Conservation (phyloP, 805 yeast genomes). For the Metschnikowia peoriensis region DNA sequence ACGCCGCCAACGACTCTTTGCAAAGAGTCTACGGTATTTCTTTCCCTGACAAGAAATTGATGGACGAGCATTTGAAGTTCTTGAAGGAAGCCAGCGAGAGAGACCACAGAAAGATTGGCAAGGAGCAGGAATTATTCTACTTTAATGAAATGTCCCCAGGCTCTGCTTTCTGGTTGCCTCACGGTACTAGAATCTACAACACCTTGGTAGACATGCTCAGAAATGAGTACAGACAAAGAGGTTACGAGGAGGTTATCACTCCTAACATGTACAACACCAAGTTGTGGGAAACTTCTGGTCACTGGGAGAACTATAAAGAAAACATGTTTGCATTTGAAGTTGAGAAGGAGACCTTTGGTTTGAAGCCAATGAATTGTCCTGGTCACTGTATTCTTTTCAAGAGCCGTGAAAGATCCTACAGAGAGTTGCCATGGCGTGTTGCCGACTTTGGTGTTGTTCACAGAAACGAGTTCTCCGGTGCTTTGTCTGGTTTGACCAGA, state of each 20-base stretch:
- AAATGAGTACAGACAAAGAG: slow-evolving; percentile 85
- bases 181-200: slow-evolving; percentile 96
- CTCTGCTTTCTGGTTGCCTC: slow-evolving; percentile 98
- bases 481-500: slow-evolving; percentile 85
- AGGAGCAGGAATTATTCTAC: slow-evolving; percentile 91
- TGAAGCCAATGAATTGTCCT: slow-evolving; percentile 93
- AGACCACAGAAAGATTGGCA: slow-evolving; percentile 95
- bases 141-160: slow-evolving; percentile 98
- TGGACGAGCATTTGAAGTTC: slow-evolving; percentile 93
- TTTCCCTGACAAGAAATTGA: slow-evolving; percentile 95
- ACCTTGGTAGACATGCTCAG: slow-evolving; percentile 77
- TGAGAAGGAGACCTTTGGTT: slow-evolving; percentile 92
- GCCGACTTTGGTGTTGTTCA: slow-evolving; percentile 98
- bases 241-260: slow-evolving; percentile 96
- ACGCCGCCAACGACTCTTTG: slow-evolving; percentile 85
- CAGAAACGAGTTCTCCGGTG: slow-evolving; percentile 96
- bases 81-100: slow-evolving; percentile 94
- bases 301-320: slow-evolving; percentile 97
- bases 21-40: slow-evolving; percentile 98
- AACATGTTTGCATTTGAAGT: slow-evolving; percentile 96
- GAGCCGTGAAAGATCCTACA: slow-evolving; percentile 88
- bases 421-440: slow-evolving; percentile 98
- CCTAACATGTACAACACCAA: slow-evolving; percentile 98
- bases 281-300: slow-evolving; percentile 98
- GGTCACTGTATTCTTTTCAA: slow-evolving; percentile 93